These are phyloP conservation scores for Pseudogymnoascus verrucosus DNA, from an alignment of 2,329 filamentous ascomycete species.

Conservation along the genomic window DNA sequence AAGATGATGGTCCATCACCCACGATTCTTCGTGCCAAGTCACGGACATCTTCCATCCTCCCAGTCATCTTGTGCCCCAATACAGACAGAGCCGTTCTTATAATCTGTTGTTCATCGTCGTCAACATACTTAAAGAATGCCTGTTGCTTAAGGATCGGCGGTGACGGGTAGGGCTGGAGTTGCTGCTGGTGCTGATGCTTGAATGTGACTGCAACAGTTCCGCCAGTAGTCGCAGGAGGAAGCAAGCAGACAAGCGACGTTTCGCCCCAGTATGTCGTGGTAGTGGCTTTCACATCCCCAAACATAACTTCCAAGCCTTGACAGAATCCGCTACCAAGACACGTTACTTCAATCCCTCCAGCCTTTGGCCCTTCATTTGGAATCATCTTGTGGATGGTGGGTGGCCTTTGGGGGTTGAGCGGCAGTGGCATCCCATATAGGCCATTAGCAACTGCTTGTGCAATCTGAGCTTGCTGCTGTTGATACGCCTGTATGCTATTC, in stretches of 20 bases:
- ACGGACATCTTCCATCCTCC: conserved; percentile 51
- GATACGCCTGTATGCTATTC: conserved; percentile 37
- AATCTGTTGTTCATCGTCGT: conserved; percentile 61
- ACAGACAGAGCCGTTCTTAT: conserved; percentile 60
- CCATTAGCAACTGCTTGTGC: conserved; percentile 40
- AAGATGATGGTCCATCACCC: conserved; percentile 38
- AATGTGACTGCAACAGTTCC: conserved; percentile 54
- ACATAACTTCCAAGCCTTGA: conserved; percentile 74
- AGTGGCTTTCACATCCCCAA: conserved; percentile 60
- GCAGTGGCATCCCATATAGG: conserved; percentile 44
- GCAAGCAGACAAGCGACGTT: conserved; percentile 53
- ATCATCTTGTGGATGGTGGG: conserved; percentile 75
- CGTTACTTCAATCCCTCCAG: conserved; percentile 80
- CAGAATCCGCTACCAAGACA: conserved; percentile 75
- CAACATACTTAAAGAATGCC: conserved; percentile 63
- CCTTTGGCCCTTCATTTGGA: conserved; percentile 71
- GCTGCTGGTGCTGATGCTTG: conserved; percentile 42
- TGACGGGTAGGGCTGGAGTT: conserved; percentile 34
- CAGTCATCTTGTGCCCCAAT: conserved; percentile 56
- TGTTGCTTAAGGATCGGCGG: conserved; percentile 40
- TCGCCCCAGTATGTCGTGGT: conserved; percentile 58
- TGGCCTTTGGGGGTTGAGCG: conserved; percentile 42
- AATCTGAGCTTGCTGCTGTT: conserved; percentile 36
- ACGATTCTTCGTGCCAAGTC: conserved; percentile 56
- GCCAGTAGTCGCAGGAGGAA: conserved; percentile 50